Percentiles rank a stretch among this genome's conserved stretches.
Evolutionary conservation across 2,329 filamentous ascomycete species (phyloP).

Genomic region (Grosmannia clavigera): DNA sequence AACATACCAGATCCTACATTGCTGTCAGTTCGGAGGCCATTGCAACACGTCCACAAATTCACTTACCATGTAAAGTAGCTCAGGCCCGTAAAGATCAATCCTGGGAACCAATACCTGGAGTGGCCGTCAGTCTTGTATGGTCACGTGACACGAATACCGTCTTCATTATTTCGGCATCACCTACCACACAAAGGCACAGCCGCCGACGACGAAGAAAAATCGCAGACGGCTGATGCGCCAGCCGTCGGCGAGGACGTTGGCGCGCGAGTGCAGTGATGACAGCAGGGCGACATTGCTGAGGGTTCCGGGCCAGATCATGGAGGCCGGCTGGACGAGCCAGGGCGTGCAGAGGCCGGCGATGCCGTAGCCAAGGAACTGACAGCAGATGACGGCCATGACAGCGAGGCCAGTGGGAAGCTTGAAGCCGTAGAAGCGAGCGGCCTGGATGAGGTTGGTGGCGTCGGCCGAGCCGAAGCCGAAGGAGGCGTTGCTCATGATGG

Average conservation of each 20-base stretch:
- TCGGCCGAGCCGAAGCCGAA: constrained; percentile 33
- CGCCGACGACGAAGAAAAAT: constrained; percentile 42
- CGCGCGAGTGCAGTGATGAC: constrained; percentile 23
- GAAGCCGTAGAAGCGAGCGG: constrained; percentile 28
- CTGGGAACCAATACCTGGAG: constrained; percentile 42
- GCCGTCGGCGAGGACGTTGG: constrained; percentile 23
- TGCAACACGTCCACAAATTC: not conserved
- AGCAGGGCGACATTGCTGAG: constrained; percentile 26
- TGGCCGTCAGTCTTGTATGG: not conserved
- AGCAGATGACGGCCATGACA: constrained; percentile 24
- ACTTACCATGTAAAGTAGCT: constrained; percentile 47
- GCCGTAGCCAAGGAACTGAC: constrained; percentile 26
- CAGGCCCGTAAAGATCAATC: constrained; percentile 49
- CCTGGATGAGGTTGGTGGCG: constrained; percentile 32
- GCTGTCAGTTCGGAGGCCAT: not conserved
- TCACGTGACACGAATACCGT: not conserved
- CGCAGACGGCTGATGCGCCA: constrained; percentile 47
- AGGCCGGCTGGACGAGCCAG: constrained; percentile 25
- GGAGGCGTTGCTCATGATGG: constrained; percentile 35
- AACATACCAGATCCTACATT: constrained; percentile 4
- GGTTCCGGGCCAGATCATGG: constrained; percentile 25
- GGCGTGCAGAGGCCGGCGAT: constrained; percentile 23
- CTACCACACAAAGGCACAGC: constrained; percentile 37
- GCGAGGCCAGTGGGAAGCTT: constrained; percentile 24
- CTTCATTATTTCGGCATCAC: not conserved